Conservation (phyloP, 495 filamentous ascomycete genomes). For the Trichoderma erinaceum region DNA sequence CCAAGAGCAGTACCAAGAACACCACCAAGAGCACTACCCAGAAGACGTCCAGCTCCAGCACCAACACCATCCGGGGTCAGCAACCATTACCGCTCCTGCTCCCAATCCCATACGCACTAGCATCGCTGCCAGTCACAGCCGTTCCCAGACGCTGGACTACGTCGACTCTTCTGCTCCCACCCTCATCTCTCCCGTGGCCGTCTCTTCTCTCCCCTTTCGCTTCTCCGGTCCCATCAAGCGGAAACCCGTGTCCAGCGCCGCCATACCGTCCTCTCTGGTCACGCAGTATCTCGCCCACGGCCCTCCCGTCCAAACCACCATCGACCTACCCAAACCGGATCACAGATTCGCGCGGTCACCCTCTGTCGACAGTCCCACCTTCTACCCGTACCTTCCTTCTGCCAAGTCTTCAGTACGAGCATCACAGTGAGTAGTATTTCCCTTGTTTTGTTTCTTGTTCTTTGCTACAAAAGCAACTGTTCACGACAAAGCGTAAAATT, state of each 20-base stretch:
- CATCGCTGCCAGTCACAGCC: constrained; percentile 8
- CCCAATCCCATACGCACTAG: background rate
- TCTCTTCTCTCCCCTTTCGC: constrained; percentile 12
- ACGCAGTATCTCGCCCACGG: constrained; percentile 17
- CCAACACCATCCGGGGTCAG: background rate
- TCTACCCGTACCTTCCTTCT: constrained; percentile 46
- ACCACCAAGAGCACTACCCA: background rate
- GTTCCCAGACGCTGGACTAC: background rate
- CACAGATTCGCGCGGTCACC: constrained; percentile 43
- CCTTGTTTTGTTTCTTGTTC: constrained; percentile 15
- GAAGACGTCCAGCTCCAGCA: background rate
- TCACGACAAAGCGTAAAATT: background rate
- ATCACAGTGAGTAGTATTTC: constrained; percentile 8
- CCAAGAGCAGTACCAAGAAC: background rate
- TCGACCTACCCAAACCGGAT: constrained; percentile 38
- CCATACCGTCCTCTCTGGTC: constrained; percentile 41
- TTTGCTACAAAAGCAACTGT: constrained; percentile 24
- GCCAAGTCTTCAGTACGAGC: background rate
- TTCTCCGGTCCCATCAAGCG: constrained; percentile 37
- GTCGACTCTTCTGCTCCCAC: constrained; percentile 1
- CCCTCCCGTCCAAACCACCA: constrained; percentile 33
- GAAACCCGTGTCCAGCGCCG: constrained; percentile 49
- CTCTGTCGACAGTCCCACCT: constrained; percentile 50
- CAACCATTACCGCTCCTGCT: background rate
- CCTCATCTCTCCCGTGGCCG: constrained; percentile 4